phyloP scores from a whole-genome alignment of 2,329 filamentous ascomycete species.

The Sporothrix euskadiensis region DNA sequence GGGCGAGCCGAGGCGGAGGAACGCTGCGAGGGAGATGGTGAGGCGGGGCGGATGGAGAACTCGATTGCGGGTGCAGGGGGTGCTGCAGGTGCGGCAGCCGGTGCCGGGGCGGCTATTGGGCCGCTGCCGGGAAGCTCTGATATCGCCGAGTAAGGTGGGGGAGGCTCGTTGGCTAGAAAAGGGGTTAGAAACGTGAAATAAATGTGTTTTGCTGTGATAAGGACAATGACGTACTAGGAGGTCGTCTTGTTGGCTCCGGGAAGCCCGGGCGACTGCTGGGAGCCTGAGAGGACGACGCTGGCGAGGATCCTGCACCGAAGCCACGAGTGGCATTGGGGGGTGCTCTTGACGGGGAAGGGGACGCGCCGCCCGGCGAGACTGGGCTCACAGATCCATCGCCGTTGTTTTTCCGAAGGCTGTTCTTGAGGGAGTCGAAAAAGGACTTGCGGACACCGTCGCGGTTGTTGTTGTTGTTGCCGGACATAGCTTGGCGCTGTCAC shows the following conservation, averaged over 20 bases:
- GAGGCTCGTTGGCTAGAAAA: constrained; percentile 36
- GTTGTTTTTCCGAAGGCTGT: background rate
- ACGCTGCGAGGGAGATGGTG: constrained; percentile 35
- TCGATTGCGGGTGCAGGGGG: constrained; percentile 26
- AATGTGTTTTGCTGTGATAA: background rate
- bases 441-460: constrained; percentile 19
- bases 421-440: constrained; percentile 27
- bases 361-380: background rate
- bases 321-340: background rate
- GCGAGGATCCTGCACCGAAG: background rate
- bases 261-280: constrained; percentile 33
- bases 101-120: background rate
- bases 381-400: background rate
- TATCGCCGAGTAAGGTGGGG: constrained; percentile 39
- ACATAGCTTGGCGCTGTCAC: background rate
- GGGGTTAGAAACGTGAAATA: too few species aligned
- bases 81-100: constrained; percentile 21
- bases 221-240: constrained; percentile 27
- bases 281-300: background rate
- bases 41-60: constrained; percentile 27
- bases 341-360: background rate
- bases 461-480: constrained; percentile 3
- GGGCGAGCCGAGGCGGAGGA: constrained; percentile 28
- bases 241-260: constrained; percentile 32
- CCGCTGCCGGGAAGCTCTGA: constrained; percentile 15